Base-by-base conservation (phyloP, 192 early-diverging fungal genomes). In the Umbelopsis vinacea region DNA sequence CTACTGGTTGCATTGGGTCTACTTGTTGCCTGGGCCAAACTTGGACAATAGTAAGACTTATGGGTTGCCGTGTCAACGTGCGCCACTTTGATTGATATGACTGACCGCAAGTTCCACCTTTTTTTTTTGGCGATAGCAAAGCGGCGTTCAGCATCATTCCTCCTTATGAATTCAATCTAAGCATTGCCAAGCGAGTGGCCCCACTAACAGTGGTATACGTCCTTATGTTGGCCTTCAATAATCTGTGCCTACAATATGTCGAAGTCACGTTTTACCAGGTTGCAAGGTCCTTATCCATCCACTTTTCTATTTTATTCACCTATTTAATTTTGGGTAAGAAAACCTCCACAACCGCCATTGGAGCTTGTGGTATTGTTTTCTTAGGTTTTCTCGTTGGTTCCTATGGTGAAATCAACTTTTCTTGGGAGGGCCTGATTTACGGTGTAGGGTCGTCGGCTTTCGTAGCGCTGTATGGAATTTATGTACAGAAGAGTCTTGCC, bases 221-320 rank as follows among this genome's bases (percentile, higher is more conserved):
- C 26, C 79, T 86, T 60, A 90, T 90, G 89, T 53, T 90, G 77
- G 81, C 88, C 4, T 76, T 90, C 43, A 90, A 90, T 74, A 90
- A 90, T 68, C 69, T 90, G 26, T 90, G 89, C 68, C 76, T 90
- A 9, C 81, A 85, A 68, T 85, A 84, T 55, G 89, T 90, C 23
- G 88, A 90, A 72, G 88, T 90, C 17, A 89, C 89, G 9, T 90
- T 89, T 74, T 90, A 90, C 71, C 89, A 90, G 79, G 83, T 89
- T 35, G 89, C 89, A 10, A 78, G 89, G 21, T 90, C 89, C 19
- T 74, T 90, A 33, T 88, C 89, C 23, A 90, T 90, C 74, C 77
- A 87, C 68, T 90, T 90, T 75, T 89, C 89, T 52, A 90, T 90
- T 46, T 21, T 89, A n/a, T 82, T 90, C 66, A 90, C 89, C n/a